Evolutionary conservation across 1,139 yeast species (phyloP), one percentile per base, ranked within the genome.

Genomic region (Geotrichum candidum): DNA sequence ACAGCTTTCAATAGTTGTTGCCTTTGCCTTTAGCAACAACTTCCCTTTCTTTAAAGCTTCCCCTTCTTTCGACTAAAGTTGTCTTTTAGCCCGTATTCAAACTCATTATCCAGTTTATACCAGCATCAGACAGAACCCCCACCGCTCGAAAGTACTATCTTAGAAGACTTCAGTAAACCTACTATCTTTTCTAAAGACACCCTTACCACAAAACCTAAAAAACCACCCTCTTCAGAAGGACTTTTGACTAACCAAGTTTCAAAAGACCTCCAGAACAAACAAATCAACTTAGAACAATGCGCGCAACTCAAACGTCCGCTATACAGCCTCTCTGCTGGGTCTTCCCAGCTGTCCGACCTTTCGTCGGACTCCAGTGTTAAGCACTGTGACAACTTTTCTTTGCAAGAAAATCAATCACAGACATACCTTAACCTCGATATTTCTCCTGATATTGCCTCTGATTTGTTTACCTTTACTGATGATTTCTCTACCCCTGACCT

Each of bases 81-180:
- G 59, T 56, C 59, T 56, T 56, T 54, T 51, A 27, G 59, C 55
- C 31, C 45, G 59, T 38, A 56, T 53, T 46, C 54, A 35, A 56
- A 56, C 45, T 56, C 53, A 10, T 33, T 41, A 48, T 25, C 53
- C 55, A 56, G 59, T 56, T 56, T 56, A 51, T 56, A 48, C 53
- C 38, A 51, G 59, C 46, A 31, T 48, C 31, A 51, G 54, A 55
- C 57, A 48, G 25, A 50, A 54, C 57, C 15, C 46, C 54, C 54
- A 33, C 59, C 59, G 54, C 54, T 56, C 27, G 41, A 56, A 35
- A 38, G 55, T 51, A 54, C 45, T 54, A 56, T 29, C n/a, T 41
- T 41, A 35, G 41, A 51, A 51, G 45, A 33, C 51, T 38, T 31
- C 11, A 29, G 25, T 25, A 41, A 51, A 35, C 59, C 22, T 6